Percentiles rank a stretch among this genome's conserved stretches.
Evolutionary conservation across 164 flowering plant species (phyloP).

Genomic region (Stephania japonica): DNA sequence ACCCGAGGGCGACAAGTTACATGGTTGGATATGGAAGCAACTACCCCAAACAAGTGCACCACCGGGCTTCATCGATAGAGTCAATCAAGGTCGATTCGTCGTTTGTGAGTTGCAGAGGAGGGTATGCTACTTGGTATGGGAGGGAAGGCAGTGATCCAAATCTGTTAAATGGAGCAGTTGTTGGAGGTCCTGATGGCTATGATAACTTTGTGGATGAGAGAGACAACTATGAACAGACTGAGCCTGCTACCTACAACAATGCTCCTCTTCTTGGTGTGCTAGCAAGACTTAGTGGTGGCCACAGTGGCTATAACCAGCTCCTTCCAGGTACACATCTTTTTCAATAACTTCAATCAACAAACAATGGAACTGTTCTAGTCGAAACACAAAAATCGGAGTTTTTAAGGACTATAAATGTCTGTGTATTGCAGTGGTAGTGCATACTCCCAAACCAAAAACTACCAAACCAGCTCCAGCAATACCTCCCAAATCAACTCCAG

Average conservation of each 20-base stretch:
- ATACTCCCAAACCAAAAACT: constrained; percentile 26
- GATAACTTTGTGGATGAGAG: constrained; percentile 89
- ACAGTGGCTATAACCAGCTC: constrained; percentile 62
- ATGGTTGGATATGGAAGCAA: constrained; percentile 95
- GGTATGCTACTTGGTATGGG: constrained; percentile 78
- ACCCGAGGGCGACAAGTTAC: constrained; percentile 93
- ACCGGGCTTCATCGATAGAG: constrained; percentile 80
- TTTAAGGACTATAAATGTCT: neutral
- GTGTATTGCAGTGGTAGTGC: constrained; percentile 31
- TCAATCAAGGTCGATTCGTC: constrained; percentile 56
- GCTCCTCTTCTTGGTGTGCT: constrained; percentile 83
- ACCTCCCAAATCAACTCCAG: constrained; percentile 31
- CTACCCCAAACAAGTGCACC: constrained; percentile 79
- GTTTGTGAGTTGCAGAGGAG: constrained; percentile 81
- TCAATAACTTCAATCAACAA: neutral
- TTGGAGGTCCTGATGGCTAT: constrained; percentile 95
- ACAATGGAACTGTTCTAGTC: neutral
- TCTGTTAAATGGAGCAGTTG: constrained; percentile 75
- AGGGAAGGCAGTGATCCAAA: constrained; percentile 81
- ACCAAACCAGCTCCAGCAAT: constrained; percentile 26
- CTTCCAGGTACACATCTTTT: constrained; percentile 57
- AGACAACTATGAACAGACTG: constrained; percentile 87
- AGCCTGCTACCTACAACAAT: constrained; percentile 97
- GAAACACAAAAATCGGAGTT: no score
- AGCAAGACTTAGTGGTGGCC: constrained; percentile 65